These are phyloP conservation scores for Phytophthora ohioensis DNA, from an alignment of 352 stramenopile genomes.

Conservation along the genomic window DNA sequence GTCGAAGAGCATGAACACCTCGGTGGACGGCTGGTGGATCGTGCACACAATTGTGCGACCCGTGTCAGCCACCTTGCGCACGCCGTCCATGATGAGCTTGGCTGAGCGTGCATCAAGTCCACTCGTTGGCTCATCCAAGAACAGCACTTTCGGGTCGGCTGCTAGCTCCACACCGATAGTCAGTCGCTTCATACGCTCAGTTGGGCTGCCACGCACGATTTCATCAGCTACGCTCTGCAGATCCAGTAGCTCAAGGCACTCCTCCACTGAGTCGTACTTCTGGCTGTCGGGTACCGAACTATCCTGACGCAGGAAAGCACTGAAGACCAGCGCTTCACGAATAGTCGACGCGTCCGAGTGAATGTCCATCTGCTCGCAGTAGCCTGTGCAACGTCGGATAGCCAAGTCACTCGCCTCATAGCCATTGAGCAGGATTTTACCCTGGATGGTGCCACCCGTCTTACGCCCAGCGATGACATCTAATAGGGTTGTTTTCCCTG, in stretches of 20 bases:
- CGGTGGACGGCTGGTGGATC: constrained; percentile 91
- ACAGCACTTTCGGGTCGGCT: constrained; percentile 76
- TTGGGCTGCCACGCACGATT: constrained; percentile 49
- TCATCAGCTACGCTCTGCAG: constrained; percentile 39
- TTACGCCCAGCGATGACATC: constrained; percentile 94
- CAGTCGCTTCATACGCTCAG: constrained; percentile 55
- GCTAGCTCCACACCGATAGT: constrained; percentile 91
- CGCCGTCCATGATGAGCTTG: constrained; percentile 81
- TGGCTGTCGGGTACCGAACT: constrained; percentile 36
- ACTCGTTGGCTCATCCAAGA: constrained; percentile 73
- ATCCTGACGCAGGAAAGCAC: constrained; percentile 69
- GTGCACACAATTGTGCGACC: constrained; percentile 88
- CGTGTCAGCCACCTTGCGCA: constrained; percentile 59
- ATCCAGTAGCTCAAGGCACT: constrained; percentile 47
- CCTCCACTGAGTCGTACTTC: constrained; percentile 44
- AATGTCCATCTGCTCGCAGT: constrained; percentile 87
- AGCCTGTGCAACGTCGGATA: constrained; percentile 44
- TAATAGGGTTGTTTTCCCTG: constrained; percentile 93
- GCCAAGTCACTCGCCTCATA: constrained; percentile 42
- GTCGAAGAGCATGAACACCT: constrained; percentile 88
- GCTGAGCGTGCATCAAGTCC: constrained; percentile 58
- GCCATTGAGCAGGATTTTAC: constrained; percentile 63
- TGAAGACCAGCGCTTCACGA: constrained; percentile 90
- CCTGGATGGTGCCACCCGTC: constrained; percentile 70
- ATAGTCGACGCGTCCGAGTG: constrained; percentile 87